phyloP scores from a whole-genome alignment of 768 basidiomycete species.

The Amanita brunnescens region DNA sequence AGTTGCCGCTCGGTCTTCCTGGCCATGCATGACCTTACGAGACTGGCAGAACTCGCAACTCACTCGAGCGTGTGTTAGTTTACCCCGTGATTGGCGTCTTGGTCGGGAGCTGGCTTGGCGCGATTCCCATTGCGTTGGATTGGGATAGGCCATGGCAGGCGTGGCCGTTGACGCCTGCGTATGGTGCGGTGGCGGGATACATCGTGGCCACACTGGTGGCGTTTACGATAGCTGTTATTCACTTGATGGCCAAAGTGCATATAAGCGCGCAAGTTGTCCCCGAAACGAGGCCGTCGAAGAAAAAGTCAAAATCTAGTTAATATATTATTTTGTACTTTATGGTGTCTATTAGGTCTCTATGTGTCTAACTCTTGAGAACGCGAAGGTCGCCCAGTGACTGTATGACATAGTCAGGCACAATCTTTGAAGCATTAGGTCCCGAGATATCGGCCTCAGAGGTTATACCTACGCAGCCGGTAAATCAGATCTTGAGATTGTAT shows the following conservation, averaged over 20 bases:
- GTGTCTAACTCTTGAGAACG: conserved; percentile 19
- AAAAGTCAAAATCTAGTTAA: conserved; percentile 2
- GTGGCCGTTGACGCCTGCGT: conserved; percentile 76
- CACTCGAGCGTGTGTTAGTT: conserved; percentile 68
- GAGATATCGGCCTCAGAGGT: conserved; percentile 66
- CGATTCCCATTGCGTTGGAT: conserved; percentile 82
- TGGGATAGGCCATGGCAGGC: conserved; percentile 99
- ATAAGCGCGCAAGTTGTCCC: conserved; percentile 11
- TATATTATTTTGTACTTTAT: conserved; percentile 4
- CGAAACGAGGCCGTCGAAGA: background rate
- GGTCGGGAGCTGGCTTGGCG: conserved; percentile 74
- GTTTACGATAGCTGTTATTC: conserved; percentile 34
- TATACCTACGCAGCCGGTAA: conserved; percentile 48
- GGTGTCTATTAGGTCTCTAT: conserved; percentile 1
- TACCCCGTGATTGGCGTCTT: conserved; percentile 71
- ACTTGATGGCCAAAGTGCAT: conserved; percentile 24
- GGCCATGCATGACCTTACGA: background rate
- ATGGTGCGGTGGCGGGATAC: conserved; percentile 63
- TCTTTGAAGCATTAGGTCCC: conserved; percentile 59
- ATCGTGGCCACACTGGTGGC: conserved; percentile 50
- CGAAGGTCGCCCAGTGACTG: conserved; percentile 76
- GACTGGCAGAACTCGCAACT: conserved; percentile 39
- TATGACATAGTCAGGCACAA: conserved; percentile 77
- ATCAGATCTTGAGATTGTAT: background rate
- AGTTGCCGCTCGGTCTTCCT: conserved; percentile 19